A percentile compares a stretch with the other conserved stretches of the same genome.
These are phyloP conservation scores for Thoreauomyces humboldtii DNA, from an alignment of 192 early-diverging fungal species.

Conservation along the genomic window DNA sequence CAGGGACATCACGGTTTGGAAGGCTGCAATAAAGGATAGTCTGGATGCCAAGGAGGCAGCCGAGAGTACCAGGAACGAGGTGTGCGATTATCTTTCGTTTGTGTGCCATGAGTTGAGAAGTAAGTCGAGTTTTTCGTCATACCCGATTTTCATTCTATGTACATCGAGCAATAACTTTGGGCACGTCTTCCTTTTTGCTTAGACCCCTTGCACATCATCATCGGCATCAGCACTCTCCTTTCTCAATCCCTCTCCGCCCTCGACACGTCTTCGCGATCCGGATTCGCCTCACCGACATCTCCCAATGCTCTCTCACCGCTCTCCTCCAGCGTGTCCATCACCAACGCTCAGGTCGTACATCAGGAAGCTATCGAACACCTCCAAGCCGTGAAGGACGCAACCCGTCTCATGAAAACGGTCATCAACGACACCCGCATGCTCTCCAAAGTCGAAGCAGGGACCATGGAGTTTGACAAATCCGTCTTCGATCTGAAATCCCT, in stretches of 20 bases:
- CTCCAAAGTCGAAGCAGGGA: conserved; percentile 24
- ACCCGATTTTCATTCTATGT: no score
- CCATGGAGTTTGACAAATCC: conserved; percentile 18
- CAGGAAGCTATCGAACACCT: conserved; percentile 26
- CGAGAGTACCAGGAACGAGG: conserved; percentile 22
- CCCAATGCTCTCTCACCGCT: not conserved
- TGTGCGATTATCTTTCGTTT: conserved; percentile 34
- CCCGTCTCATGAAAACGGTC: conserved; percentile 32
- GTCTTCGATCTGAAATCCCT: conserved; percentile 12
- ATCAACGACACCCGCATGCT: conserved; percentile 30
- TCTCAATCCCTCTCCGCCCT: conserved; percentile 10
- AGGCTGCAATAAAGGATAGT: conserved; percentile 11
- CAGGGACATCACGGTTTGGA: conserved; percentile 25
- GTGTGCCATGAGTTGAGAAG: conserved; percentile 39
- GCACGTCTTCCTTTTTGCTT: not conserved
- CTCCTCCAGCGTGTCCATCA: not conserved
- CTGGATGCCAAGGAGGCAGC: conserved; percentile 33
- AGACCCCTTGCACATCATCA: conserved; percentile 34
- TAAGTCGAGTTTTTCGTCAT: conserved; percentile 14
- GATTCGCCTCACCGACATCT: not conserved
- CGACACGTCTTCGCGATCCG: not conserved
- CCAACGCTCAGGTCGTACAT: not conserved
- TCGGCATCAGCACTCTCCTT: conserved; percentile 29
- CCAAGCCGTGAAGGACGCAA: conserved; percentile 17
- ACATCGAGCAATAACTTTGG: no score